These are phyloP conservation scores for Harringtonia lauricola DNA, from an alignment of 2,329 filamentous ascomycete genomes.

Conservation along the genomic window DNA sequence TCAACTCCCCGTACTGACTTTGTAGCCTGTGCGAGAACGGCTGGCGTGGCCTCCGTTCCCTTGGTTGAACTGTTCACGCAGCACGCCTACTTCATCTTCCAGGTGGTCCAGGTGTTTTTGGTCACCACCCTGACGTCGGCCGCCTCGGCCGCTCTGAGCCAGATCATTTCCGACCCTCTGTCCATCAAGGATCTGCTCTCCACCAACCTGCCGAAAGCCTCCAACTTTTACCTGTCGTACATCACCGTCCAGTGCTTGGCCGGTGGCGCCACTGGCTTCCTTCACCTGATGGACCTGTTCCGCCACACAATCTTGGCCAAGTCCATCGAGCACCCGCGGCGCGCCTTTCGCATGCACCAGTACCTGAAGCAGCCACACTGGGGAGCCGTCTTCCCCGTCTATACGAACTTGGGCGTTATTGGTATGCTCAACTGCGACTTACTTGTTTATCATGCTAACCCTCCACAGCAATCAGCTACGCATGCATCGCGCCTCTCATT, in stretches of 20 bases:
- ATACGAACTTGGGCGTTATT: conserved; percentile 64
- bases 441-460: no score
- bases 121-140: conserved; percentile 69
- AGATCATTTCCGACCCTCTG: conserved; percentile 49
- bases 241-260: conserved; percentile 78
- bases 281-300: conserved; percentile 55
- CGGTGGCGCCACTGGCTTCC: conserved; percentile 60
- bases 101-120: conserved; percentile 76
- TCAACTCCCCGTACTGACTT: conserved; percentile 8
- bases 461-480: conserved; percentile 56
- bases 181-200: conserved; percentile 46
- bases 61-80: conserved; percentile 68
- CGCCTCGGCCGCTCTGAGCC: conserved; percentile 48
- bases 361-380: conserved; percentile 58
- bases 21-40: conserved; percentile 56
- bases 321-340: conserved; percentile 69
- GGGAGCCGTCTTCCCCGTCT: conserved; percentile 66
- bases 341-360: conserved; percentile 66
- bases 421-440: conserved; percentile 31
- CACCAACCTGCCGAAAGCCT: conserved; percentile 54
- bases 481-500: conserved; percentile 73
- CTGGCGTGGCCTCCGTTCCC: conserved; percentile 60
- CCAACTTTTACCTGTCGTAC: conserved; percentile 75
- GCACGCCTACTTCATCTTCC: conserved; percentile 70
- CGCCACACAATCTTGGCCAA: conserved; percentile 46